These are phyloP conservation scores for Chlamydomonas sp. DNA, from an alignment of 139 green algal species.

Conservation along the genomic window DNA sequence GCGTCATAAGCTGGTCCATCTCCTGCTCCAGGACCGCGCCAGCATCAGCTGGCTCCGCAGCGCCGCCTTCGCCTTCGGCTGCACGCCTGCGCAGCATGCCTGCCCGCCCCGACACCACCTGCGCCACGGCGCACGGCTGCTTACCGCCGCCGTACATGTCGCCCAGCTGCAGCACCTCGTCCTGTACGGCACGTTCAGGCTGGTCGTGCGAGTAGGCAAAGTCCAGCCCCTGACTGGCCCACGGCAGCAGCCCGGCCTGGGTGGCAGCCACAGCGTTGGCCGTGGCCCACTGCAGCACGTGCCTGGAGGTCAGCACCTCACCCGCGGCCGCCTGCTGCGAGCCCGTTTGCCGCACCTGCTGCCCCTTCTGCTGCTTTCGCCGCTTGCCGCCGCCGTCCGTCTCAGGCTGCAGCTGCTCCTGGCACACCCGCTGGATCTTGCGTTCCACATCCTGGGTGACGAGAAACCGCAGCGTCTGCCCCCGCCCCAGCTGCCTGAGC, in stretches of 20 bases:
- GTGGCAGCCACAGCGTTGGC: slow-evolving; percentile 43
- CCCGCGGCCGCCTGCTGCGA: neutral
- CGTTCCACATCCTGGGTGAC: slow-evolving; percentile 10
- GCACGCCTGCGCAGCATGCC: neutral
- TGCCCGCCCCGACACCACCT: neutral
- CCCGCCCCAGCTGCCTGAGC: slow-evolving; percentile 43
- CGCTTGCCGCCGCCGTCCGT: too few species aligned
- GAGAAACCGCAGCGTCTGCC: slow-evolving; percentile 38
- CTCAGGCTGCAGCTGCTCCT: slow-evolving; percentile 6
- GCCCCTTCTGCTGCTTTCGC: neutral
- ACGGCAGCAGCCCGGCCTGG: slow-evolving; percentile 25
- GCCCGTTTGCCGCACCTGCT: neutral
- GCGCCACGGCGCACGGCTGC: neutral
- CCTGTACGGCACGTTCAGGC: slow-evolving; percentile 36
- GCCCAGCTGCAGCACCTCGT: slow-evolving; percentile 44
- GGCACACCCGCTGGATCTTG: neutral
- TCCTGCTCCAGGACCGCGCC: neutral
- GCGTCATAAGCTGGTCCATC: neutral
- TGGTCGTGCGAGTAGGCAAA: slow-evolving; percentile 39
- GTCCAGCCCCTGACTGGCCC: slow-evolving; percentile 45
- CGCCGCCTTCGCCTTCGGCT: neutral
- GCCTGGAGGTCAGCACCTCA: neutral
- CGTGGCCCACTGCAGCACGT: slow-evolving; percentile 57
- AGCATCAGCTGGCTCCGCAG: neutral
- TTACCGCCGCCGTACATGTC: neutral